These are phyloP conservation scores for Amyloporia xantha DNA, from an alignment of 768 basidiomycete genomes.

Conservation along the genomic window DNA sequence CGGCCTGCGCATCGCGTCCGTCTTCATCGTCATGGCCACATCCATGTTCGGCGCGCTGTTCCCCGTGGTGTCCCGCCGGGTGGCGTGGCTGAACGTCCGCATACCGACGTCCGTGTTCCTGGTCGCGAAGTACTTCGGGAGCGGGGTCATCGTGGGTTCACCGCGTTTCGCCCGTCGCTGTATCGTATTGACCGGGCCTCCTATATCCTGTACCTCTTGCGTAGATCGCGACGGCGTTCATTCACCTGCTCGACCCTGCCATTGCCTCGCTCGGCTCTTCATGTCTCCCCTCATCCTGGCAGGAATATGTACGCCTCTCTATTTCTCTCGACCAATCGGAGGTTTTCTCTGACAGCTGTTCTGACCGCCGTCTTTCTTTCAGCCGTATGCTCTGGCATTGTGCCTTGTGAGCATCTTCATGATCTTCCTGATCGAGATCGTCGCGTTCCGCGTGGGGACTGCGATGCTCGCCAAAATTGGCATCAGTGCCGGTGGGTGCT, in stretches of 20 bases:
- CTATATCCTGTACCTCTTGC: too few relatives aligned
- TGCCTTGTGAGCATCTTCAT: conserved; percentile 75
- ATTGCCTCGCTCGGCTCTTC: conserved; percentile 60
- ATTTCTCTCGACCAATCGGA: not conserved
- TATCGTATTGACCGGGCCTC: too few relatives aligned
- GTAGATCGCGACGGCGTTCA: conserved; percentile 86
- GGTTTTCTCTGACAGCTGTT: too few relatives aligned
- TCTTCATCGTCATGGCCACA: conserved; percentile 66
- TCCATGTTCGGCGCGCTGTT: conserved; percentile 61
- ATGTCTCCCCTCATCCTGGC: conserved; percentile 71
- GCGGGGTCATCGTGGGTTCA: conserved; percentile 70
- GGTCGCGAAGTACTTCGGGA: conserved; percentile 88
- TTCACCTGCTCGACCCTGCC: conserved; percentile 75
- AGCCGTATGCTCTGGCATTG: conserved; percentile 82
- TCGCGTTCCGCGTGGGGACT: conserved; percentile 85
- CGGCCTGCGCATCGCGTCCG: conserved; percentile 57
- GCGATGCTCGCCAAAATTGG: conserved; percentile 63
- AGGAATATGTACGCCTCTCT: conserved; percentile 61
- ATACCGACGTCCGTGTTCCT: conserved; percentile 63
- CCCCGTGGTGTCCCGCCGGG: conserved; percentile 56
- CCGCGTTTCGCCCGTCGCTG: too few relatives aligned
- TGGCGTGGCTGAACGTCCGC: conserved; percentile 34
- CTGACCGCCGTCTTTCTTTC: not conserved
- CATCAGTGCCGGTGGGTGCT: conserved; percentile 45
- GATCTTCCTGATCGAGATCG: conserved; percentile 80